These are phyloP conservation scores for Oryza australiensis DNA, from an alignment of 176 grass and related monocot genomes.

Conservation along the genomic window DNA sequence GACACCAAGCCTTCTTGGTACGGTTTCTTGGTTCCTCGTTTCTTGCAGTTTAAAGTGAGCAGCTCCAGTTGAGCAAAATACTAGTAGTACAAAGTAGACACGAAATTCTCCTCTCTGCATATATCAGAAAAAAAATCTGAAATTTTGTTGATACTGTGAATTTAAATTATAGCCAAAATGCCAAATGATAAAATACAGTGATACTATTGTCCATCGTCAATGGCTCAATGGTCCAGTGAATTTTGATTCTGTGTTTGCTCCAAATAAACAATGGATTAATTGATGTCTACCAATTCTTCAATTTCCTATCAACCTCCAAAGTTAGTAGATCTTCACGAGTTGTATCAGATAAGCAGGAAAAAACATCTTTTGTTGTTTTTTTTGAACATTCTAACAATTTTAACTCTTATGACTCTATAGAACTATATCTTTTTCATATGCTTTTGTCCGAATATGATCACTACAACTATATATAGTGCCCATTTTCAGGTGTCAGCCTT, in stretches of 20 bases:
- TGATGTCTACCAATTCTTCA: background rate
- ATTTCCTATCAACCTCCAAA: background rate
- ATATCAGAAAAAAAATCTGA: background rate
- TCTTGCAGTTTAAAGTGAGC: background rate
- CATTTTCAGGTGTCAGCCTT: slow-evolving; percentile 85
- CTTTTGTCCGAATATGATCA: background rate
- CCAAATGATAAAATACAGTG: background rate
- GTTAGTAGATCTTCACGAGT: background rate
- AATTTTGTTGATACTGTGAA: background rate
- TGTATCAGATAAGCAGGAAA: background rate
- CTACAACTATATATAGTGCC: background rate
- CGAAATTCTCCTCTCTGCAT: background rate
- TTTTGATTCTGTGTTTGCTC: background rate
- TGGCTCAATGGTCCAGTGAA: background rate
- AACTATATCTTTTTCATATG: background rate
- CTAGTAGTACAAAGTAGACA: background rate
- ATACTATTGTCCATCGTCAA: background rate
- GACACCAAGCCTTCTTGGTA: slow-evolving; percentile 93
- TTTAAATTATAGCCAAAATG: background rate
- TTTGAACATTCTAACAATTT: background rate
- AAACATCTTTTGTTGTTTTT: background rate
- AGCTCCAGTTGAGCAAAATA: background rate
- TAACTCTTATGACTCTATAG: background rate
- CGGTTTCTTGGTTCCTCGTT: slow-evolving; percentile 14
- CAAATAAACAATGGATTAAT: background rate